Percentiles rank a stretch among this genome's conserved stretches.
Evolutionary conservation across 192 early-diverging fungal genomes (phyloP).

Genomic region (Tieghemiomyces parasiticus): DNA sequence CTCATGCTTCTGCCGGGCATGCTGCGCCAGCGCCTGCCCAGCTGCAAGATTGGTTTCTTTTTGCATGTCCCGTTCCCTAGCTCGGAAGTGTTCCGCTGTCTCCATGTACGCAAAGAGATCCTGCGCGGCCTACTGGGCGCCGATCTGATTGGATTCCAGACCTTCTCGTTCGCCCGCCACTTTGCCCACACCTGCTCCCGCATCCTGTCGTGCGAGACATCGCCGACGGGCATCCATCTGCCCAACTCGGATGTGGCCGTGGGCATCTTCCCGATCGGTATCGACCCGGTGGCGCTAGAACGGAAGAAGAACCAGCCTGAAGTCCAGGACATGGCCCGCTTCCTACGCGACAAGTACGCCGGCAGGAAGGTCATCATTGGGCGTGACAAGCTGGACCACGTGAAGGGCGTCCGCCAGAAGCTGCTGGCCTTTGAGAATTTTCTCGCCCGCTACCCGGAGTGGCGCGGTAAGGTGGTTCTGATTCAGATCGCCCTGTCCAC

Average conservation of each 20-base stretch:
- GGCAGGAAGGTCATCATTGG: slow-evolving; percentile 89
- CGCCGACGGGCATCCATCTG: slow-evolving; percentile 77
- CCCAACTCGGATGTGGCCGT: slow-evolving; percentile 60
- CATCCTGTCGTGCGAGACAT: slow-evolving; percentile 82
- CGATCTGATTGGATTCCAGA: slow-evolving; percentile 81
- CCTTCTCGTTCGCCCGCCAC: slow-evolving; percentile 87
- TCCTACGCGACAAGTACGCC: slow-evolving; percentile 74
- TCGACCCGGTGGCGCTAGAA: slow-evolving; percentile 63
- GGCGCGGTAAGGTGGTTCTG: slow-evolving; percentile 78
- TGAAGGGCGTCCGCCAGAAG: slow-evolving; percentile 94
- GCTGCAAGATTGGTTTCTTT: slow-evolving; percentile 83
- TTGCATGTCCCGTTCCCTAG: slow-evolving; percentile 93
- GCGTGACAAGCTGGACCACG: slow-evolving; percentile 88
- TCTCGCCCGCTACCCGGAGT: slow-evolving; percentile 73
- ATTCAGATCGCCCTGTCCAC: slow-evolving; percentile 92
- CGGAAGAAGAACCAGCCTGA: slow-evolving; percentile 44
- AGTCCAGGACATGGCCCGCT: slow-evolving; percentile 61
- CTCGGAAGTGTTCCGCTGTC: slow-evolving; percentile 83
- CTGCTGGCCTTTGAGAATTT: slow-evolving; percentile 86
- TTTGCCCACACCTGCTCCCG: slow-evolving; percentile 88
- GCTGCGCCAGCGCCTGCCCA: slow-evolving; percentile 58
- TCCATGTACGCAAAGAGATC: slow-evolving; percentile 70
- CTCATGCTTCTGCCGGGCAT: slow-evolving; percentile 80
- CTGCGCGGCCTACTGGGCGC: slow-evolving; percentile 78
- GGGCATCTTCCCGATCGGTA: slow-evolving; percentile 95